phyloP scores from a whole-genome alignment of 2,329 filamentous ascomycete genomes.

The Venturia pyrina region DNA sequence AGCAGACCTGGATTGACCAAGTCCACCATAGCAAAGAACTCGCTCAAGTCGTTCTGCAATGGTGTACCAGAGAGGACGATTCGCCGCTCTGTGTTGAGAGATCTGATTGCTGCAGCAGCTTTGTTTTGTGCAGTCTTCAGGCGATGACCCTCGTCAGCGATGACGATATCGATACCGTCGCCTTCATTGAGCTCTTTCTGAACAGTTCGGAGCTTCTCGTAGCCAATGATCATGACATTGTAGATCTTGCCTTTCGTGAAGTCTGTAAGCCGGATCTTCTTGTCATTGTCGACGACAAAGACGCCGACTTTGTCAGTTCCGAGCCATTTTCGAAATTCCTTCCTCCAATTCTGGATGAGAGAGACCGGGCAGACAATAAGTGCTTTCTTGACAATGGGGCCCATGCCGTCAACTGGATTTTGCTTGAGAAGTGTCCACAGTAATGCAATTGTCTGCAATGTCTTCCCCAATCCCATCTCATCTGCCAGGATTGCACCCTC shows the following conservation, averaged over 20 bases:
- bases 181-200: slow-evolving; percentile 53
- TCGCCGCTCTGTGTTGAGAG: slow-evolving; percentile 49
- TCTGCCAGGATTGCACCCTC: slow-evolving; percentile 63
- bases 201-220: slow-evolving; percentile 57
- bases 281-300: slow-evolving; percentile 52
- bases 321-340: slow-evolving; percentile 65
- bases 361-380: slow-evolving; percentile 65
- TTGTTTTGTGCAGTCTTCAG: slow-evolving; percentile 62
- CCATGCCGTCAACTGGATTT: slow-evolving; percentile 50
- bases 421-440: slow-evolving; percentile 66
- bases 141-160: slow-evolving; percentile 60
- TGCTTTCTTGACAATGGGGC: slow-evolving; percentile 57
- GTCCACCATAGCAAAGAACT: slow-evolving; percentile 59
- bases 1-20: slow-evolving; percentile 58
- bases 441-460: slow-evolving; percentile 60
- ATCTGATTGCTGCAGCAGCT: slow-evolving; percentile 54
- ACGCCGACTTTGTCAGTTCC: slow-evolving; percentile 61
- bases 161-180: slow-evolving; percentile 55
- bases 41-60: slow-evolving; percentile 57
- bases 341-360: slow-evolving; percentile 62
- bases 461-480: slow-evolving; percentile 69
- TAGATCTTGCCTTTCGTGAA: slow-evolving; percentile 61
- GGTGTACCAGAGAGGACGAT: slow-evolving; percentile 59
- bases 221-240: slow-evolving; percentile 63
- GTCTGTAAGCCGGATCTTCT: slow-evolving; percentile 50